phyloP scores from a whole-genome alignment of 192 early-diverging fungal genomes.

The Coemansia sp. region DNA sequence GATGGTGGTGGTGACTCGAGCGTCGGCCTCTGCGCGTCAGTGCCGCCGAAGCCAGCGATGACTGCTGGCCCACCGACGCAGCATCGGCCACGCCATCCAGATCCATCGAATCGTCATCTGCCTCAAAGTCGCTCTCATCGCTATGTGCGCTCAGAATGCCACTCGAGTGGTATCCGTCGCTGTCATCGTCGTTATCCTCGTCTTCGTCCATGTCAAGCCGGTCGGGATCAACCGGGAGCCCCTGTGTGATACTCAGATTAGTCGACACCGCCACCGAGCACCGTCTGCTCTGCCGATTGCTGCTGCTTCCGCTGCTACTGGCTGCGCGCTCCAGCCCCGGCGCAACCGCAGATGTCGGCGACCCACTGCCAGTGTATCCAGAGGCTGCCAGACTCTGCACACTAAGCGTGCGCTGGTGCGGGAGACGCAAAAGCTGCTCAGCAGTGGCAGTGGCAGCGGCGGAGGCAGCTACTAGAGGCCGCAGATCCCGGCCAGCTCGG shows the following conservation, averaged over 20 bases:
- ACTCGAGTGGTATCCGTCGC: constrained; percentile 8
- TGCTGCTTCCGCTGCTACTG: constrained; percentile 2
- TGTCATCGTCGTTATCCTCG: constrained; percentile 20
- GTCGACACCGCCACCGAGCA: constrained; percentile 30
- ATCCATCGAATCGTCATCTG: constrained; percentile 27
- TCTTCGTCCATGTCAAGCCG: constrained; percentile 37
- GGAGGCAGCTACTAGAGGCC: neutral
- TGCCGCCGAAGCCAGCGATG: constrained; percentile 3
- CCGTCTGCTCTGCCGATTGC: constrained; percentile 15
- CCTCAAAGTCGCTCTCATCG: constrained; percentile 11
- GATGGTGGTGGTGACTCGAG: neutral
- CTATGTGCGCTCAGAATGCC: constrained; percentile 2
- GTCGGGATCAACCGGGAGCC: constrained; percentile 32
- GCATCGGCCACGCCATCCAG: constrained; percentile 18
- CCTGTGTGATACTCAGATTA: constrained; percentile 23
- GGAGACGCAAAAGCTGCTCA: constrained; percentile 2
- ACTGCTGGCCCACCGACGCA: neutral
- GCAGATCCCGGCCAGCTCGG: neutral
- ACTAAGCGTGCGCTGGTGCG: constrained; percentile 19
- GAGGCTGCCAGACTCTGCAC: constrained; percentile 8
- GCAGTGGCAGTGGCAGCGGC: neutral
- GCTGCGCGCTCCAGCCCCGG: neutral
- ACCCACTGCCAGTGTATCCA: neutral
- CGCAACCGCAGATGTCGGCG: constrained; percentile 1
- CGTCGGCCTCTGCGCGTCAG: neutral